phyloP scores from a whole-genome alignment of 192 early-diverging fungal genomes.

The Gorgonomyces haynaldii region DNA sequence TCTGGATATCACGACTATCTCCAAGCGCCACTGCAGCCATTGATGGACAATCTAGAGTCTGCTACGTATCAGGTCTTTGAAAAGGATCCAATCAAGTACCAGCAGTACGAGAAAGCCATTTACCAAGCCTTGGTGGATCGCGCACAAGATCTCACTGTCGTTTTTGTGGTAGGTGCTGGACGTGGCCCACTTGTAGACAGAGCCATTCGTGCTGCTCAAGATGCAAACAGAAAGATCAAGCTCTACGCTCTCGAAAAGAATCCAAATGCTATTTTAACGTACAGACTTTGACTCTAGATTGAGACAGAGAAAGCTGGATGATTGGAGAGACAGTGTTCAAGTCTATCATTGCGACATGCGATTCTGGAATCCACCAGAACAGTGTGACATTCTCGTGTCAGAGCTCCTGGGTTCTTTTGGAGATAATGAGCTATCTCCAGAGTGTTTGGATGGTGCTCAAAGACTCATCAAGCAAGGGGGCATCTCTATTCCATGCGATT shows the following conservation, averaged over 20 bases:
- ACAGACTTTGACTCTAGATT: constrained; percentile 31
- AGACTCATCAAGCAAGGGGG: constrained; percentile 65
- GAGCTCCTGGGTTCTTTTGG: constrained; percentile 97
- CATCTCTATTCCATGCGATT: constrained; percentile 81
- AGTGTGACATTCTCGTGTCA: constrained; percentile 82
- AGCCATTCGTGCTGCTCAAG: constrained; percentile 63
- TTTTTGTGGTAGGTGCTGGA: constrained; percentile 92
- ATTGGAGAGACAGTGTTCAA: constrained; percentile 72
- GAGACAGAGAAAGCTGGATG: constrained; percentile 54
- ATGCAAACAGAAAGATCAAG: constrained; percentile 41
- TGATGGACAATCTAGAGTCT: constrained; percentile 91
- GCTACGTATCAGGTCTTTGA: constrained; percentile 95
- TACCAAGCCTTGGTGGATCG: constrained; percentile 30
- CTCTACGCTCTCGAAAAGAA: constrained; percentile 95
- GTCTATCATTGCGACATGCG: constrained; percentile 91
- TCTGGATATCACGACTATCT: constrained; percentile 82
- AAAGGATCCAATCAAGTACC: constrained; percentile 88
- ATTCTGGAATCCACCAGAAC: constrained; percentile 55
- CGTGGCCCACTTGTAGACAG: constrained; percentile 89
- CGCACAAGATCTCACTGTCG: constrained; percentile 32
- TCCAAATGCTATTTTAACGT: constrained; percentile 79
- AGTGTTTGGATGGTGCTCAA: constrained; percentile 89
- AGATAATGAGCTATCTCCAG: constrained; percentile 99
- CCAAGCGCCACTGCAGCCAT: constrained; percentile 67
- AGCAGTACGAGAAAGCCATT: constrained; percentile 66